Evolutionary conservation across 1,284 basidiomycete genomes (phyloP).

Genomic region (Puccinia coronata): DNA sequence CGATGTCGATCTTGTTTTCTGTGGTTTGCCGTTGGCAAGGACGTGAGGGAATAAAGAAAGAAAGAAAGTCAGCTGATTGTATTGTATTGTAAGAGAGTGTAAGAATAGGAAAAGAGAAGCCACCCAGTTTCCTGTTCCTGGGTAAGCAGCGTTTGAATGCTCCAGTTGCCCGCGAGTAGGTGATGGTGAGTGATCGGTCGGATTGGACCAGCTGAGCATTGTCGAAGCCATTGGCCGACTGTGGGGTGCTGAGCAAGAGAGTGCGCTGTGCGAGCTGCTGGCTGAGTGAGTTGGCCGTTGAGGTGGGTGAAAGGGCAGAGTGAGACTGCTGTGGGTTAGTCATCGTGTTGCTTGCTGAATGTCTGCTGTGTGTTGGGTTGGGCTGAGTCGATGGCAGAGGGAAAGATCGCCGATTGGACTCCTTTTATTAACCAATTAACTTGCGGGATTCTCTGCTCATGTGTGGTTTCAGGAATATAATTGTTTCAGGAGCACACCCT

Average conservation of each 20-base stretch:
- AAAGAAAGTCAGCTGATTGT: background rate
- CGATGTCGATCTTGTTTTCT: constrained; percentile 5
- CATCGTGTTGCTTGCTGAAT: too few relatives aligned
- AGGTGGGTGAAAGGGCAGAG: constrained; percentile 4
- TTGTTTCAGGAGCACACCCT: too few relatives aligned
- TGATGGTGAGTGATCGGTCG: background rate
- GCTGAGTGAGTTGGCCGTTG: constrained; percentile 10
- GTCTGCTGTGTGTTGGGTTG: too few relatives aligned
- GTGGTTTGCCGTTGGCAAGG: background rate
- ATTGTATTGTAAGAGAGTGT: too few relatives aligned
- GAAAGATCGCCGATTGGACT: too few relatives aligned
- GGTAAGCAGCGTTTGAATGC: background rate
- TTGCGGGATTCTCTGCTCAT: too few relatives aligned
- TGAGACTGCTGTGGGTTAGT: background rate
- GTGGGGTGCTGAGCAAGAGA: background rate
- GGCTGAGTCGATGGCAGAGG: too few relatives aligned
- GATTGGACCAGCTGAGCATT: background rate
- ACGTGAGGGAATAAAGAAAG: background rate
- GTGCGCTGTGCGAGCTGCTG: background rate
- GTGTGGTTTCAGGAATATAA: too few relatives aligned
- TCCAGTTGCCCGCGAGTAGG: background rate
- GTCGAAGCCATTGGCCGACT: background rate
- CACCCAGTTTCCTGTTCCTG: background rate
- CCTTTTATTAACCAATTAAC: too few relatives aligned
- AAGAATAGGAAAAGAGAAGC: background rate